Evolutionary conservation across 2,329 filamentous ascomycete genomes (phyloP).

Genomic region (Fusarium sulawesiense): DNA sequence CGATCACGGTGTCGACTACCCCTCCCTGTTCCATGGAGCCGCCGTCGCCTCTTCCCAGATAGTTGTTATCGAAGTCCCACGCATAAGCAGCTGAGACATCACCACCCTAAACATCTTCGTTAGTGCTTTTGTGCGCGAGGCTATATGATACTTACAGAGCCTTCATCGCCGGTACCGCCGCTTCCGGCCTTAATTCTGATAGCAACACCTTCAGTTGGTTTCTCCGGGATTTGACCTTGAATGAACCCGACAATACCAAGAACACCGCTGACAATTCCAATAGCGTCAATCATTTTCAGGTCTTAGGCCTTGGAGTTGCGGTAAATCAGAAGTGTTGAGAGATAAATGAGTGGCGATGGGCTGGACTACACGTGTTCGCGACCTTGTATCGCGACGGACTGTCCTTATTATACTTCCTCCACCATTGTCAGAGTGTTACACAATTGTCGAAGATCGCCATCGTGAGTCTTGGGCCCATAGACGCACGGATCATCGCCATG

Average conservation of each 20-base stretch:
- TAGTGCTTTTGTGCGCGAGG: not conserved
- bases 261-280: not conserved
- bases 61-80: not conserved
- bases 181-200: not conserved
- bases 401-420: too few species aligned
- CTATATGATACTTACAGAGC: not conserved
- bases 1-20: not conserved
- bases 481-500: too few species aligned
- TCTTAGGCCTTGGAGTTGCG: not conserved
- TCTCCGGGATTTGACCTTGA: rapidly evolving
- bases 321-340: too few species aligned
- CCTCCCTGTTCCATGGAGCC: not conserved
- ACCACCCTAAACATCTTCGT: not conserved
- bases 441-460: too few species aligned
- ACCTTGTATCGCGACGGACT: too few species aligned
- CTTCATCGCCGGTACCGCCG: not conserved
- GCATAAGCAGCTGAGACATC: not conserved
- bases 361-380: too few species aligned
- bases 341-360: too few species aligned
- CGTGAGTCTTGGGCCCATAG: too few species aligned
- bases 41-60: not conserved
- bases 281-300: not conserved
- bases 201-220: not conserved
- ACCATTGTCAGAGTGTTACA: too few species aligned
- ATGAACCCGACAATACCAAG: not conserved